A percentile compares a stretch with the other conserved stretches of the same genome.
These are phyloP conservation scores for Fusarium sp. DNA, from an alignment of 2,329 filamentous ascomycete genomes.

Conservation along the genomic window DNA sequence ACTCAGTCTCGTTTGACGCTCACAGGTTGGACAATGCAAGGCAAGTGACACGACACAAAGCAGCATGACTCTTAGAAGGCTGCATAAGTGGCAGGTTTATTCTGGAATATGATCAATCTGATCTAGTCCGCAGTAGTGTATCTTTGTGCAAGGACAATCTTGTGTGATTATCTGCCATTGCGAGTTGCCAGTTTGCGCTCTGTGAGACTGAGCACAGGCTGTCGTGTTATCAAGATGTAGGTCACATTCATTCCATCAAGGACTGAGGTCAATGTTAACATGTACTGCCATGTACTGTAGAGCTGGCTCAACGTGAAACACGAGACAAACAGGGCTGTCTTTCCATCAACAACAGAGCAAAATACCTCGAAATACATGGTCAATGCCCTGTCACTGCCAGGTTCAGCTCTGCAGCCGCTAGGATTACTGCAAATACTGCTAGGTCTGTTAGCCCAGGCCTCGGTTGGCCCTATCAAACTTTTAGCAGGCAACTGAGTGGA, in stretches of 20 bases:
- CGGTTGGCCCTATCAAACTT: constrained; percentile 39
- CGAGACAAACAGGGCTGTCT: neutral
- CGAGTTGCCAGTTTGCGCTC: neutral
- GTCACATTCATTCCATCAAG: constrained; percentile 9
- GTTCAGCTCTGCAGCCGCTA: constrained; percentile 22
- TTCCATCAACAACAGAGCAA: neutral
- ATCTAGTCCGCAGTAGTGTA: constrained; percentile 6
- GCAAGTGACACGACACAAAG: neutral
- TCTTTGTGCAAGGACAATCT: constrained; percentile 8
- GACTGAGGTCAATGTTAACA: constrained; percentile 2
- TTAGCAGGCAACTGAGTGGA: constrained; percentile 16
- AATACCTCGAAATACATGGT: constrained; percentile 25
- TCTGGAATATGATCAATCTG: constrained; percentile 23
- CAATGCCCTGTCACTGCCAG: constrained; percentile 18
- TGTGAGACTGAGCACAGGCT: neutral
- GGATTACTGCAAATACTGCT: constrained; percentile 4
- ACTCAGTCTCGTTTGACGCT: neutral
- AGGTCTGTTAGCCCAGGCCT: constrained; percentile 11
- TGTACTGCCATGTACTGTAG: constrained; percentile 11
- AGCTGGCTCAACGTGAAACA: constrained; percentile 28
- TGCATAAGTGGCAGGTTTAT: constrained; percentile 30
- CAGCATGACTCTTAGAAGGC: constrained; percentile 1
- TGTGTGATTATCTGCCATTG: neutral
- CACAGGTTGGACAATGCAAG: neutral
- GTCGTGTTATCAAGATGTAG: neutral